Evolutionary conservation across 2,329 filamentous ascomycete genomes (phyloP), one percentile per base, ranked within the genome.

Genomic region (Purpureocillium takamizusanense): DNA sequence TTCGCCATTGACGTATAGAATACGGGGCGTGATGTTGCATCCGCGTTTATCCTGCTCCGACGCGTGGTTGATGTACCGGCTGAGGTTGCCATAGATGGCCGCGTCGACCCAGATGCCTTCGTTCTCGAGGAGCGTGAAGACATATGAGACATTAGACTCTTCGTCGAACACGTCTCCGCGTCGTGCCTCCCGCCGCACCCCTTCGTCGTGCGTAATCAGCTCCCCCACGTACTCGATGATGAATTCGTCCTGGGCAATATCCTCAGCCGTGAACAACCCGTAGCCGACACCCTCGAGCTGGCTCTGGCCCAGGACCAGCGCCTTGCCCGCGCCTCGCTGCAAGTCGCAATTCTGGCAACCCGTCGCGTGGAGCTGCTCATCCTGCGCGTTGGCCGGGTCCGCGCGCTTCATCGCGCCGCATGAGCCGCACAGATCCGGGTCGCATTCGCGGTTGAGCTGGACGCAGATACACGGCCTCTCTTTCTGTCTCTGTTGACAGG

Each of bases 171-270:
- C 72, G 39, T 78, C 70, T 25, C 74, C 74, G 2, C 74, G 70
- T 2, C 74, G 59, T 8, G 75, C 74, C 42, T 81, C 80, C 29
- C 84, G 72, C 4, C 83, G 74, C 17, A 85, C 76, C 4, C 77
- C 78, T 54, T 89, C 84, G 35, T 78, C 70, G 30, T 76, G 72
- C 4, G 76, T 79, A 41, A 90, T 81, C 10, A 87, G 67, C 55
- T 92, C 86, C 34, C 86, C 86, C 2, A 78, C 78, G 55, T 92
- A 92, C 55, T 92, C 86, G 25, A 84, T 82, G 14, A 92, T 69
- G 47, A 84, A 90, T n/a, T 84, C 80, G 37, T 81, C 77, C 42
- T 74, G 69, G 4, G 65, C 64, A 43, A 87, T 78, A 39, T 77
- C 66, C 51, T 86, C 79, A 4, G 78, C 81, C 2, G 81, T 72